Base-by-base conservation (phyloP, 257 asterid species). In the Gynochthodes officinalis region DNA sequence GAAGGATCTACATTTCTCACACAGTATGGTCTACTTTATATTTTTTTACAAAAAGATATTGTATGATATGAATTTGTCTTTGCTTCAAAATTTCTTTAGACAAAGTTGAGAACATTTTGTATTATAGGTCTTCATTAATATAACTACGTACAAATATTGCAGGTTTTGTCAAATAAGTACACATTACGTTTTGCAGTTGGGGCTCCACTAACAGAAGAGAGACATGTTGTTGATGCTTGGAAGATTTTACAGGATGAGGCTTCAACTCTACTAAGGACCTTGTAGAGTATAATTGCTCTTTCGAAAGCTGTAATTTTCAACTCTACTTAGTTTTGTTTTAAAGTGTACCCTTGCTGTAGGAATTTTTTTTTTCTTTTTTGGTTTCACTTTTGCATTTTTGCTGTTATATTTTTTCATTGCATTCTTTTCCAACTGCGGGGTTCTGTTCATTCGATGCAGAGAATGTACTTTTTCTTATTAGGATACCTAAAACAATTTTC, bases 161-260 rank as follows among this genome's bases (percentile, higher is more conserved):
- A 92, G 96, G 90, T 85, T 69, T 85, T 92, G 27, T 87, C 91
- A 25, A 54, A 73, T 65, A 92, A 76, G 79, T 90, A 83, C 62
- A 75, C 85, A 8, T 80, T 90, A 1, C 88, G 98, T 13, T 77
- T 92, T 55, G 97, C 89, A 1, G 85, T 92, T 23, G 97, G 98
- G 70, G 96, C 95, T 32, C 95, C 98, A 23, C 73, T 92, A 80
- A 92, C 98, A 4, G 96, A 92, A 81, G 89, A 87, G 82, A 87
- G 86, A 69, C 98, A 92, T 70, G 79, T 92, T 14, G 21, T 87
- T 75, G 82, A 88, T 70, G 96, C 96, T 52, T 90, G 97, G 98
- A 75, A 80, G 54, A 80, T 83, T 49, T 76, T 92, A 44, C 97
- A 90, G 67, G 90, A 88, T 54, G 86, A 82, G 75, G 98, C 96